A percentile compares a stretch with the other conserved stretches of the same genome.
Evolutionary conservation across 805 yeast species (phyloP).

Genomic region (Yarrowia bubula): DNA sequence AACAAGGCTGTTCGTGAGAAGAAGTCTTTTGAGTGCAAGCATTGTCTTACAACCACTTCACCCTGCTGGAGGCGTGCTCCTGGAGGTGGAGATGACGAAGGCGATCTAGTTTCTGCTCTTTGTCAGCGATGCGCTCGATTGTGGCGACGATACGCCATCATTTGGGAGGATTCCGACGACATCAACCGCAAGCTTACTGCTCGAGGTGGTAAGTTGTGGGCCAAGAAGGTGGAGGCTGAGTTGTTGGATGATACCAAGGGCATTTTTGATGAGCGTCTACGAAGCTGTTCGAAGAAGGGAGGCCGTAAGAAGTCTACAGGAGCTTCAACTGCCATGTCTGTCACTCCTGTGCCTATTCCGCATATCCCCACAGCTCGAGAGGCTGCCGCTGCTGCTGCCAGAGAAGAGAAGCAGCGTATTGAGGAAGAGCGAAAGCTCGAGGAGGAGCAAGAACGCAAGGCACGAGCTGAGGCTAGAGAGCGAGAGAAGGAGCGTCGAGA

Average conservation of each 20-base stretch:
- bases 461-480: conserved; percentile 23
- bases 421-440: conserved; percentile 29
- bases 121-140: conserved; percentile 85
- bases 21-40: conserved; percentile 60
- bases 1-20: conserved; percentile 40
- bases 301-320: conserved; percentile 20
- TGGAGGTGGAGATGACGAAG: conserved; percentile 46
- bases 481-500: conserved; percentile 29
- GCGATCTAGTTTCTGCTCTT: conserved; percentile 52
- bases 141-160: conserved; percentile 87
- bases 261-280: conserved; percentile 36
- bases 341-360: not conserved
- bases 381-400: conserved; percentile 27
- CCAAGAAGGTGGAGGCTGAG: conserved; percentile 62
- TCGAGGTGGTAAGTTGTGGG: conserved; percentile 54
- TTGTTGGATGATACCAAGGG: conserved; percentile 50
- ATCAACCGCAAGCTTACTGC: conserved; percentile 51
- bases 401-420: conserved; percentile 28
- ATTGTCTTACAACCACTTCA: conserved; percentile 60
- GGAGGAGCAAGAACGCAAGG: conserved; percentile 29
- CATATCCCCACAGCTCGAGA: conserved; percentile 26
- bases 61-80: conserved; percentile 70
- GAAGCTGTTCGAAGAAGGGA: conserved; percentile 26
- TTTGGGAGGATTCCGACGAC: conserved; percentile 78
- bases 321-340: not conserved